Evolutionary conservation across 225 moss, liverwort and hornwort genomes (phyloP).

Genomic region (Sphagnum tenellum): DNA sequence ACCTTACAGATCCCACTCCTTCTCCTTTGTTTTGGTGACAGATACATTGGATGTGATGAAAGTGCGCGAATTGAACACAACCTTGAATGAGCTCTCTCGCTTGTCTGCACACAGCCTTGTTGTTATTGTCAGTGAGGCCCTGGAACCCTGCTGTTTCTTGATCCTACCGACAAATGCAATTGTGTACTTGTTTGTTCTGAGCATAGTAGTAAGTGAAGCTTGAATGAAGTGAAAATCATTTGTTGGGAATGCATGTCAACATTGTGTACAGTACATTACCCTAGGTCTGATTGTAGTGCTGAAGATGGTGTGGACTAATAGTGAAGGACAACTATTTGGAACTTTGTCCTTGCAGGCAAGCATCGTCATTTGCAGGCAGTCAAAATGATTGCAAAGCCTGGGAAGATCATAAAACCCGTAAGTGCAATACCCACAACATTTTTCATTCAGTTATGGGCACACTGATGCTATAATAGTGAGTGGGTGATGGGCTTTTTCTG

Average conservation of each 20-base stretch:
- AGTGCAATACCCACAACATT: neutral
- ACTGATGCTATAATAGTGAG: too few species aligned
- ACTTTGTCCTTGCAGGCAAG: constrained; percentile 19
- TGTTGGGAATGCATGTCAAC: too few species aligned
- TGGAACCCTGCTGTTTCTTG: constrained; percentile 2
- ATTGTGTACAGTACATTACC: too few species aligned
- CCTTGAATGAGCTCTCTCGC: constrained; percentile 52
- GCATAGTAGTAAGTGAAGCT: too few species aligned
- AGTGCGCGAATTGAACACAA: constrained; percentile 52
- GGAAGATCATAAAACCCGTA: constrained; percentile 28
- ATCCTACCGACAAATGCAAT: neutral
- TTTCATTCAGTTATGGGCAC: too few species aligned
- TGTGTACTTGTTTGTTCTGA: neutral
- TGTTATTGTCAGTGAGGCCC: constrained; percentile 58
- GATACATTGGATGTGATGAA: constrained; percentile 67
- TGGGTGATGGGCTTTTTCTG: too few species aligned
- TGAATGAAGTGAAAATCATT: too few species aligned
- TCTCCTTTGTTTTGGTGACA: constrained; percentile 74
- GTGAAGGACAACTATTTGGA: neutral
- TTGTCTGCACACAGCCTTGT: constrained; percentile 68
- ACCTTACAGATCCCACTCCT: constrained; percentile 72
- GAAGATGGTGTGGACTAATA: neutral
- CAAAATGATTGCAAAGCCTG: constrained; percentile 19
- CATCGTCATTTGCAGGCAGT: constrained; percentile 8
- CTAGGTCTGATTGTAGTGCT: neutral